Evolutionary conservation across 768 basidiomycete species (phyloP), one percentile per base, ranked within the genome.

Genomic region (Candolleomyces eurysporus): DNA sequence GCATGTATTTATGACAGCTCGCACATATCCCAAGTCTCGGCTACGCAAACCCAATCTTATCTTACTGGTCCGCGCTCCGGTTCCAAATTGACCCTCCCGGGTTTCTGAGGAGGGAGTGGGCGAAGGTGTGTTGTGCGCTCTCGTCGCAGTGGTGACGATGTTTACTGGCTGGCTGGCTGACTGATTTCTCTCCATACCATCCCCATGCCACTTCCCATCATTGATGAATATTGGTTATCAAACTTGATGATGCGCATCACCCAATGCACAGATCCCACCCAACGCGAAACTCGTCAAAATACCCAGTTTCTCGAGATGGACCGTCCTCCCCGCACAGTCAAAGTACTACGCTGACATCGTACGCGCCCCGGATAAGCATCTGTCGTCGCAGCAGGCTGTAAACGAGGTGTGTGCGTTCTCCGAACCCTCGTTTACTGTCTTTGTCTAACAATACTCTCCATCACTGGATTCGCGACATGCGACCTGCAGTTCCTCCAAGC

Each of bases 321-420:
- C 59, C 5, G 58, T 63, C 7, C 52, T 63, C 3, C 30, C 59
- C 10, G 56, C 40, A 13, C 32, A 69, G 1, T 66, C 66, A 22
- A 52, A 66, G 21, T 43, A 69, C 17, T 58, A 75, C 1, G 70
- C 72, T 22, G 76, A 77, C 13, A 52, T 77, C 10, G 65, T 70
- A 11, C 71, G 68, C 56, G 73, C 76, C 17, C 66, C 70, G 5
- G 69, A 74, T 43, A 69, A 75, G 32, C 66, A 67, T 8, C 64
- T 77, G 14, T 73, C 71, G 0, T 69, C 70, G 22, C 60, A 62
- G 11, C 67, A 68, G 53, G 70, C 72, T 1, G 64, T 67, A 5
- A 64, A 67, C 45, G 72, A 76, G 63, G 75, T 76, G 39, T 5
- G 50, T 43, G 26, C 26, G 26, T 26, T 26, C 4, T 26, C 26